A percentile compares a stretch with the other conserved stretches of the same genome.
These are phyloP conservation scores for Fusarium coffeatum DNA, from an alignment of 2,329 filamentous ascomycete genomes.

Conservation along the genomic window DNA sequence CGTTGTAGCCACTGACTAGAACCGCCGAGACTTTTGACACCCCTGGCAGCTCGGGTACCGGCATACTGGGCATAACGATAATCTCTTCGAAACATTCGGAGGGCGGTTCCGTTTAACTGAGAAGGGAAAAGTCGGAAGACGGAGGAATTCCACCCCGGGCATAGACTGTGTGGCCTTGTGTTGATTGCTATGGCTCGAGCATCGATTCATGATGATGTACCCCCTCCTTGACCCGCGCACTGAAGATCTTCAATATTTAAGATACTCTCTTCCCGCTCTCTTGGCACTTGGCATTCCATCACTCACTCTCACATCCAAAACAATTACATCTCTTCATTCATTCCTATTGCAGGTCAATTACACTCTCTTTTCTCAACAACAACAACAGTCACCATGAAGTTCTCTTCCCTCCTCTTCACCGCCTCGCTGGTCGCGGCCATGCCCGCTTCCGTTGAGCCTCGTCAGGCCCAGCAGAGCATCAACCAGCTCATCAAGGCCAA, in stretches of 20 bases:
- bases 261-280: background rate
- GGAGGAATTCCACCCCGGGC: background rate
- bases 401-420: constrained; percentile 22
- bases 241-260: constrained; percentile 11
- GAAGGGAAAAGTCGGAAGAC: background rate
- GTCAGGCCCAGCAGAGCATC: constrained; percentile 14
- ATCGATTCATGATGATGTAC: background rate
- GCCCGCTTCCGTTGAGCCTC: constrained; percentile 20
- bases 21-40: background rate
- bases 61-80: background rate
- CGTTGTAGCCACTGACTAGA: background rate
- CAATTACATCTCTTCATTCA: constrained; percentile 8
- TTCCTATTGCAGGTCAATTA: constrained; percentile 20
- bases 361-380: background rate
- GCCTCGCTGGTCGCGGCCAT: constrained; percentile 31
- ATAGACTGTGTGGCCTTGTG: background rate
- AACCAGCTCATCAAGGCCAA: constrained; percentile 58
- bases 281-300: constrained; percentile 21
- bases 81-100: background rate
- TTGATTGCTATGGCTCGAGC: background rate
- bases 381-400: constrained; percentile 16
- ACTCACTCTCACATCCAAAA: constrained; percentile 3
- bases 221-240: background rate
- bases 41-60: background rate
- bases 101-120: background rate